Evolutionary conservation across 345 rosid genomes (phyloP).

Genomic region (Trapa incisa): DNA sequence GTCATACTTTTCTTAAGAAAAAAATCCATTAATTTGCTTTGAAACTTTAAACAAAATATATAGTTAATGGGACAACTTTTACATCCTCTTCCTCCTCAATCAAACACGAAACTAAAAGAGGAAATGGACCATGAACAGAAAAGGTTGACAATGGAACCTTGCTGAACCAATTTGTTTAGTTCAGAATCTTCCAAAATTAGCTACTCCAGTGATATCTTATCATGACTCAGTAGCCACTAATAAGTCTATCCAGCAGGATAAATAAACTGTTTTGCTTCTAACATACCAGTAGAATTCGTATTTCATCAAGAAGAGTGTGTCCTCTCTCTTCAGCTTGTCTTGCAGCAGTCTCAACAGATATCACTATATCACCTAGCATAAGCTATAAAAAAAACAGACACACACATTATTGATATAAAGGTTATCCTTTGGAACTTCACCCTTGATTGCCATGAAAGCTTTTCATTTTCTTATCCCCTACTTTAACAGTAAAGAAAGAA

Average conservation of each 20-base stretch:
- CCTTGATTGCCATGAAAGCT: not conserved
- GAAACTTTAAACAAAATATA: not conserved
- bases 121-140: not conserved
- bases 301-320: constrained; percentile 80
- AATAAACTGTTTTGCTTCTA: constrained; percentile 2
- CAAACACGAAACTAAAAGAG: not conserved
- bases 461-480: not conserved
- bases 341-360: constrained; percentile 88
- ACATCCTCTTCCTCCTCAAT: not conserved
- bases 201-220: not conserved
- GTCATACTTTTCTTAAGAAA: not conserved
- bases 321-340: constrained; percentile 89
- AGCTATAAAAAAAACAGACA: constrained; percentile 40
- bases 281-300: constrained; percentile 81
- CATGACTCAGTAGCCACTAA: not conserved
- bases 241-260: not conserved
- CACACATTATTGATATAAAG: constrained; percentile 4
- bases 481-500: not conserved
- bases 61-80: not conserved
- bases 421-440: not conserved
- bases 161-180: not conserved
- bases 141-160: not conserved
- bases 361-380: constrained; percentile 90
- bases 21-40: not conserved
- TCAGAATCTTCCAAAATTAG: not conserved